Base-by-base conservation (phyloP, 768 basidiomycete genomes). In the Trametes sanguinea region DNA sequence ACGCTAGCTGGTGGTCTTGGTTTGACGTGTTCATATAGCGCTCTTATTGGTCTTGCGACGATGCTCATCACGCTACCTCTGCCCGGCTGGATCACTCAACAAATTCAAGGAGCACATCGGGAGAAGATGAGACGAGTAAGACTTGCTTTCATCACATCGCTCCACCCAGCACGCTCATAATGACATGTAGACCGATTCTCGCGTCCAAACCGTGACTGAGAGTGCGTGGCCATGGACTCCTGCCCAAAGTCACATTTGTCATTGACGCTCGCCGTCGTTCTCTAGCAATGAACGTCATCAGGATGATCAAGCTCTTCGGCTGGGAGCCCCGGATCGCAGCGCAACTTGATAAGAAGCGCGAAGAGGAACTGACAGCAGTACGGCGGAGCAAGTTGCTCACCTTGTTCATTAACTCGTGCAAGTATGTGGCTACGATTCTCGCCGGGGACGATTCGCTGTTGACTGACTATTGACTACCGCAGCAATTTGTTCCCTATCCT, bases 401-500 rank as follows among this genome's bases (percentile, higher is more conserved):
- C 32, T 68, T 88, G n/a, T 67, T 80, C 62, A 79, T 78, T 67
- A 76, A 67, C 37, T 72, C 74, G 53, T 53, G 78, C 53, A 81
- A 81, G 81, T 83, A 65, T 14, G 76, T 72, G 22, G 22, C 22
- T 22, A 22, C 22, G 22, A 22, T 22, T 22, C 22, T 22, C 35
- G 35, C 11, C 6, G 6, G 6, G 6, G 6, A 37, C 11, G 11
- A 22, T 22, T 22, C 22, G 22, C 22, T 22, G 22, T 6, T 6
- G 35, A 11, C 6, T 11, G 11, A 6, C 35, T 37, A 37, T 11
- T 32, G 33, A 27, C 27, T 32, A 13, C 16, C 6, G 7, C 9
- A 89, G 86, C 68, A 83, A 77, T 64, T 54, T 84, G 35, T 79
- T 90, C 43, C 88, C 89, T 0, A 69, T 89, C 8, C 43, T 81